phyloP scores from a whole-genome alignment of 2,329 filamentous ascomycete species.

The Apiospora arundinis region DNA sequence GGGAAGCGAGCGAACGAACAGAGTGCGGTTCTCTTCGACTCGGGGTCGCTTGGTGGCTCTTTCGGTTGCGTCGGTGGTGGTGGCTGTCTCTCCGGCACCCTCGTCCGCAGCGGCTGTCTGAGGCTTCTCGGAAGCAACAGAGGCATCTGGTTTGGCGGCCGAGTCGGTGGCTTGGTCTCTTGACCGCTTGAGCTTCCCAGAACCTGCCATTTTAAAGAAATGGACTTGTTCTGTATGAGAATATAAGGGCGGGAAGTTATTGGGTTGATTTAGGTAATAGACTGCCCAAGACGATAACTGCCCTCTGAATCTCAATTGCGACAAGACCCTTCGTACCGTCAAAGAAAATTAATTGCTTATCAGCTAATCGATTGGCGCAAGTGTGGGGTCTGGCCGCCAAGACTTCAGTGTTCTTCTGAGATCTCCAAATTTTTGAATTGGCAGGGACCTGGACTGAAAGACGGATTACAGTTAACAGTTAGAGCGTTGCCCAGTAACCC shows the following conservation, averaged over 20 bases:
- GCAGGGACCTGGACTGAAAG: too few species aligned
- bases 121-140: neutral
- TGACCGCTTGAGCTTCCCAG: slow-evolving; percentile 22
- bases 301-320: slow-evolving; percentile 5
- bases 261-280: neutral
- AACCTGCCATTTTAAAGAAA: slow-evolving; percentile 9
- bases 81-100: neutral
- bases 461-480: too few species aligned
- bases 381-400: slow-evolving; percentile 6
- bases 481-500: slow-evolving; percentile 14
- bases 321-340: neutral
- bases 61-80: neutral
- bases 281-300: neutral
- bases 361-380: slow-evolving; percentile 14
- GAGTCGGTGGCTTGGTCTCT: slow-evolving; percentile 14
- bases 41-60: slow-evolving; percentile 60
- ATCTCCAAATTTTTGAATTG: neutral
- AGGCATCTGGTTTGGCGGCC: neutral
- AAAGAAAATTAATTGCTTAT: slow-evolving; percentile 19
- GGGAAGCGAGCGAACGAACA: slow-evolving; percentile 91
- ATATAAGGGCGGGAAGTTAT: neutral
- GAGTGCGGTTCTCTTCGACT: slow-evolving; percentile 69
- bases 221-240: too few species aligned
- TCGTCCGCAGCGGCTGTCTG: neutral
- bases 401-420: neutral